Evolutionary conservation across 768 basidiomycete genomes (phyloP), one percentile per base, ranked within the genome.

Genomic region (Lactifluus echinatus): DNA sequence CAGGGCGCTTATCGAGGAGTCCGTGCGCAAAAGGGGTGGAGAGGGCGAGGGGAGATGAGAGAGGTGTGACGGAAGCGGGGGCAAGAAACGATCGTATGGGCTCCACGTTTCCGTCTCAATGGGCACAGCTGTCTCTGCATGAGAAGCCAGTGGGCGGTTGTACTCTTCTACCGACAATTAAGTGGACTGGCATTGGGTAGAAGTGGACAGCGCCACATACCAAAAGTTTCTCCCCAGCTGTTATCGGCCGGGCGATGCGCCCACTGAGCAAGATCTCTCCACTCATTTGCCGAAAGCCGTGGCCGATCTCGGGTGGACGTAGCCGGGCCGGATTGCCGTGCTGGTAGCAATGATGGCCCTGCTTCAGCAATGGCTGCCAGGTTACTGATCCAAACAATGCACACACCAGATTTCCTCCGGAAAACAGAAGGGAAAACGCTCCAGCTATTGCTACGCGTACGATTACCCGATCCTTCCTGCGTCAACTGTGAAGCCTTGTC

Each of bases 221-320:
- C 57, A 45, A 55, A 46, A 76, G 50, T 6, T 77, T 79, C 57
- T 23, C 53, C 53, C 57, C 57, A 59, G n/a, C 3, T 37, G 43
- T 50, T 8, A 44, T 74, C 73, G 8, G 79, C 59, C 17, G 60
- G 62, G 11, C 81, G 81, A 33, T 74, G 73, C 6, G 81, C 77
- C 70, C 76, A 81, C 53, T 79, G 76, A 1, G 77, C 81, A 65
- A 77, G 82, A 37, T 75, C 74, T 61, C 79, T 77, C 79, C 79
- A 83, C 37, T 79, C 80, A 4, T 66, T 62, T 2, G 69, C 66
- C 11, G 69, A 64, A 23, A 69, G 48, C 11, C 28, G 50, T 10
- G 59, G 56, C n/a, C 33, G 45, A 6, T 8, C 29, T 10, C 24
- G 24, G 14, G 31, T 45, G 2, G 26, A 14, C 1, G 37, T 28